These are phyloP conservation scores for Venturiaceae sp. DNA, from an alignment of 2,329 filamentous ascomycete genomes.

Conservation along the genomic window DNA sequence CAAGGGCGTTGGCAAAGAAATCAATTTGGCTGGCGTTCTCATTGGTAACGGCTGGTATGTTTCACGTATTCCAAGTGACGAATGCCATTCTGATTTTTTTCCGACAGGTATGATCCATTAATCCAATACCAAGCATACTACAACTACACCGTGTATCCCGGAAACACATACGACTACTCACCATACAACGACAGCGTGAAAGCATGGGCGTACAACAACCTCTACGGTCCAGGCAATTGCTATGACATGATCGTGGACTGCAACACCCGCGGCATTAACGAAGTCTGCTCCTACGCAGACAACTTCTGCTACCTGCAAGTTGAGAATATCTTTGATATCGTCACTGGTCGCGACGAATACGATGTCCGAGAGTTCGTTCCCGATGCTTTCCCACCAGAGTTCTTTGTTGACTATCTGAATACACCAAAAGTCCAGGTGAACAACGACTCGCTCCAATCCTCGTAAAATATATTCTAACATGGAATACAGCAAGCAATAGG, in stretches of 20 bases:
- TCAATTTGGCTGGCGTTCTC: conserved; percentile 40
- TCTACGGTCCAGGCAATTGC: conserved; percentile 53
- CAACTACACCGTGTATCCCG: conserved; percentile 46
- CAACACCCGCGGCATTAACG: conserved; percentile 39
- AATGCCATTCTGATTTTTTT: too few relatives aligned
- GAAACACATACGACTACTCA: conserved; percentile 47
- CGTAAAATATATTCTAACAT: too few relatives aligned
- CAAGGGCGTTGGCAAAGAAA: conserved; percentile 31
- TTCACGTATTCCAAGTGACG: too few relatives aligned
- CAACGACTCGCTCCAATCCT: not conserved
- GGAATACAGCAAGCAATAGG: conserved; percentile 45
- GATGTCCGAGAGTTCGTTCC: conserved; percentile 47
- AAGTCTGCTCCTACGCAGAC: conserved; percentile 44
- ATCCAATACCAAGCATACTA: conserved; percentile 48
- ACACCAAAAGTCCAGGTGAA: conserved; percentile 36
- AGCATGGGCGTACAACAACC: conserved; percentile 45
- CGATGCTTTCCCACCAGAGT: conserved; percentile 48
- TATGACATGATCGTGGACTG: conserved; percentile 47
- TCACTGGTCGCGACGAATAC: conserved; percentile 47
- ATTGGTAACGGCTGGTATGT: conserved; percentile 51
- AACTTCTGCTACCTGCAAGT: conserved; percentile 45
- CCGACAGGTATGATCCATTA: conserved; percentile 47
- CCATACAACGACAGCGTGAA: conserved; percentile 42
- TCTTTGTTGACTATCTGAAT: conserved; percentile 51
- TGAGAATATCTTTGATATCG: conserved; percentile 41